Base-by-base conservation (phyloP, 2,329 filamentous ascomycete species). In the Colletotrichum sp. region DNA sequence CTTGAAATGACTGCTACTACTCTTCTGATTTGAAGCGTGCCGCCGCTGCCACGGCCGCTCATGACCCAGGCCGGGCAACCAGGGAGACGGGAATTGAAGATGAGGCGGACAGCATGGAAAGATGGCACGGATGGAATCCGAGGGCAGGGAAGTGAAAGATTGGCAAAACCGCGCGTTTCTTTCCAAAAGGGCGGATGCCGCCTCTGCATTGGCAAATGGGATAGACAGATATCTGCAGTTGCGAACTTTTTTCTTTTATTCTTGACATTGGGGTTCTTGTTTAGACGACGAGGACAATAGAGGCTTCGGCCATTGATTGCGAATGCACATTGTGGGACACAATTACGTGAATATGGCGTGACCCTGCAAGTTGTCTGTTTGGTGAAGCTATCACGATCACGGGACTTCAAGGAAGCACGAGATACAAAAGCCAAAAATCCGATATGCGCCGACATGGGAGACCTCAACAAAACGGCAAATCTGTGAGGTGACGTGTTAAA, bases 221-320 rank as follows among this genome's bases (percentile, higher is more conserved):
- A 75, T 60, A 75, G 73, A 75, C 34, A 64, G 63, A 68, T 72
- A 72, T 75, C 63, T 72, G 70, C 57, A 64, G 70, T 30, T 72
- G 72, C 72, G 28, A 72, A n/a, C 9, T 28, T 36, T 67, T 72
- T 63, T 26, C 30, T 52, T 66, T 62, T 32, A 64, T n/a, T 39
- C 22, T 24, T 30, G n/a, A 26, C 5, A 57, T 26, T 59, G 55
- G 72, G n/a, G 26, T 34, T 67, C 28, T 75, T 75, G 52, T 72
- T 63, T 75, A 75, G 73, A 75, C 68, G 69, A 75, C 55, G 63
- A 75, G 68, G 72, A 72, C 73, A 75, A 75, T 75, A 75, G 73
- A 75, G 73, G 72, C 72, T 55, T 36, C 15, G 60, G 72, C 68
- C 72, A 72, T 62, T 75, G 68, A 67, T 52, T 69, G 48, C 44